phyloP scores from a whole-genome alignment of 2,329 filamentous ascomycete species.

The Alternaria metachromatica region DNA sequence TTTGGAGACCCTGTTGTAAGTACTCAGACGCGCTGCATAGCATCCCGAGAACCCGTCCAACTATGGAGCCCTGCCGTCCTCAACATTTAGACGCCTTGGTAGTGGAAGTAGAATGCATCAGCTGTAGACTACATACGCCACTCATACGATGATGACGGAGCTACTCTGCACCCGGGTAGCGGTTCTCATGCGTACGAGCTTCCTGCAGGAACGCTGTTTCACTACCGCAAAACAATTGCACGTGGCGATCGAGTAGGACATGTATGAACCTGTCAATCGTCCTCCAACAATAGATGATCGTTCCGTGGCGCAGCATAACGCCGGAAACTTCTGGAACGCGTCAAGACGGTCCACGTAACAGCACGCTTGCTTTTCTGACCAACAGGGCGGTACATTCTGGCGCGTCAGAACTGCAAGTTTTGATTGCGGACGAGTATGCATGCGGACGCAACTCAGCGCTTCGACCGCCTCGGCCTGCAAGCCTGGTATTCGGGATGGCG shows the following conservation, averaged over 20 bases:
- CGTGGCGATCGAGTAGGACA: background rate
- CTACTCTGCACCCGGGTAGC: background rate
- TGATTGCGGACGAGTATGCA: slow-evolving; percentile 12
- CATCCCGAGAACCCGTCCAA: slow-evolving; percentile 7
- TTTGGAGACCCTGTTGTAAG: background rate
- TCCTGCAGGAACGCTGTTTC: background rate
- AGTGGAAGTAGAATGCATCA: slow-evolving; percentile 3
- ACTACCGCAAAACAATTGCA: slow-evolving; percentile 6
- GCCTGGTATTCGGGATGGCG: slow-evolving; percentile 15
- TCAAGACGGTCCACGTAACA: background rate
- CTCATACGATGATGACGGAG: background rate
- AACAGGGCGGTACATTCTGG: background rate
- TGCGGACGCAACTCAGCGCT: background rate
- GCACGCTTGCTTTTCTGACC: background rate
- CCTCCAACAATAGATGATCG: slow-evolving; percentile 7
- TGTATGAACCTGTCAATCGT: background rate
- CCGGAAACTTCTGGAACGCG: slow-evolving; percentile 13
- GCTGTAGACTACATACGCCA: background rate
- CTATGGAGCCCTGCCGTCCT: background rate
- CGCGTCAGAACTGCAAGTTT: slow-evolving; percentile 5
- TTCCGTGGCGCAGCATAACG: background rate
- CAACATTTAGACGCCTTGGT: background rate
- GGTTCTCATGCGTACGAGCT: background rate
- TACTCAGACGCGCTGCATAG: background rate
- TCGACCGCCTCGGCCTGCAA: background rate